These are phyloP conservation scores for Aureobasidium sp. DNA, from an alignment of 2,329 filamentous ascomycete genomes.

Conservation along the genomic window DNA sequence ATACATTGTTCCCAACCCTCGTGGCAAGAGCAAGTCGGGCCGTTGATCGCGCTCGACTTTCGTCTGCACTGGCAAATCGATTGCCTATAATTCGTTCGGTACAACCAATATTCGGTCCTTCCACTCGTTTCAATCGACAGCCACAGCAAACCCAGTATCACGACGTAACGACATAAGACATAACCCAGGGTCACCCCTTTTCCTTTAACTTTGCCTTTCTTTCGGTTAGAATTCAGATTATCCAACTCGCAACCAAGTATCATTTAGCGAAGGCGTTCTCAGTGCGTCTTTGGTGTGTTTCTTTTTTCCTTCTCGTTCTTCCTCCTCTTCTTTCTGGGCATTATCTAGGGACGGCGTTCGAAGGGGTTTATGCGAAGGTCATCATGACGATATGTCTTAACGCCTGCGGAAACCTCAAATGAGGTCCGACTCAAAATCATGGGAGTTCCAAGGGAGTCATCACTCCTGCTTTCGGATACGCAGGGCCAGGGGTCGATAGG, in stretches of 20 bases:
- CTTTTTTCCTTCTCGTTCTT: neutral
- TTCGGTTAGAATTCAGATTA: neutral
- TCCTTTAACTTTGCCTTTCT: neutral
- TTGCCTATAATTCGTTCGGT: neutral
- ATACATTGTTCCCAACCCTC: conserved; percentile 28
- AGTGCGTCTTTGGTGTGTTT: conserved; percentile 1
- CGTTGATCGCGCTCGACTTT: conserved; percentile 19
- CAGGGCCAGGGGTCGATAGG: neutral
- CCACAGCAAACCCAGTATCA: neutral
- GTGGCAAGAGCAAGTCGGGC: conserved; percentile 22
- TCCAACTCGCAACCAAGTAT: conserved; percentile 1
- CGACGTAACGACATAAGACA: conserved; percentile 10
- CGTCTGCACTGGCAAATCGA: neutral
- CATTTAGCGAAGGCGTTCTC: conserved; percentile 9
- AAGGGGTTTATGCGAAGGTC: neutral
- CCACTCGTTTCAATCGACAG: conserved; percentile 5
- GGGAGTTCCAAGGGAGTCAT: neutral
- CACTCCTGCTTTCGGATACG: neutral
- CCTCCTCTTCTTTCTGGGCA: neutral
- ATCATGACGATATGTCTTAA: conserved; percentile 4
- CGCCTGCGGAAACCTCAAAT: neutral
- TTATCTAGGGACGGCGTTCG: neutral
- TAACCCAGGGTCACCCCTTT: conserved; percentile 6
- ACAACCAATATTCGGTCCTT: neutral
- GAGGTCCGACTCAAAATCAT: neutral